phyloP scores from a whole-genome alignment of 306 rosid species.

The Lathyrus tuberosus region DNA sequence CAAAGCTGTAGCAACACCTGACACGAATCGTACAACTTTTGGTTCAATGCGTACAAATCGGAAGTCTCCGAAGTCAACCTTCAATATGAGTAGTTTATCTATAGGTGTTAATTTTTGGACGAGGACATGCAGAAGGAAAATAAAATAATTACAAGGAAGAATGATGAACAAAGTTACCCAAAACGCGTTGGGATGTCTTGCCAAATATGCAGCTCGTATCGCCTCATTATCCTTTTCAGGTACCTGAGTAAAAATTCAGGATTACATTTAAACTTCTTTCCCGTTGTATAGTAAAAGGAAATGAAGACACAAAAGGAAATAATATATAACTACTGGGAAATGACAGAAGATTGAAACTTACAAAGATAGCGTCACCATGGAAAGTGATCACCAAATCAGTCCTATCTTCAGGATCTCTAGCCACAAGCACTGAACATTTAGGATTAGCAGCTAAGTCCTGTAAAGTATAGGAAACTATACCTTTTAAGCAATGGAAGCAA shows the following conservation, averaged over 20 bases:
- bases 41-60: slow-evolving; percentile 83
- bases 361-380: slow-evolving; percentile 84
- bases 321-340: slow-evolving; percentile 20
- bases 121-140: slow-evolving; percentile 31
- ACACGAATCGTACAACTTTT: slow-evolving; percentile 71
- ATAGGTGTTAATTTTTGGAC: slow-evolving; percentile 30
- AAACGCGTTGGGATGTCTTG: slow-evolving; percentile 86
- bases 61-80: slow-evolving; percentile 99
- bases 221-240: slow-evolving; percentile 68
- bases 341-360: slow-evolving; percentile 52
- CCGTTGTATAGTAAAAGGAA: slow-evolving; percentile 30
- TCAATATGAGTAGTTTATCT: slow-evolving; percentile 43
- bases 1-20: slow-evolving; percentile 92
- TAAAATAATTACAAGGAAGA: slow-evolving; percentile 32
- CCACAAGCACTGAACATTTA: slow-evolving; percentile 88
- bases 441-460: slow-evolving; percentile 77
- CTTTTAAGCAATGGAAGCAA: slow-evolving; percentile 39
- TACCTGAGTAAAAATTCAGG: slow-evolving; percentile 53
- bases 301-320: slow-evolving; percentile 15
- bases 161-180: slow-evolving; percentile 65
- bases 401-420: slow-evolving; percentile 91
- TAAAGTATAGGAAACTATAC: slow-evolving; percentile 29
- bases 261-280: slow-evolving; percentile 33
- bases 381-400: slow-evolving; percentile 82
- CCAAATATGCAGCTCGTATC: slow-evolving; percentile 78